Percentiles rank a stretch among this genome's conserved stretches.
Evolutionary conservation across 306 rosid species (phyloP).

Genomic region (Citrullus mucosospermus): DNA sequence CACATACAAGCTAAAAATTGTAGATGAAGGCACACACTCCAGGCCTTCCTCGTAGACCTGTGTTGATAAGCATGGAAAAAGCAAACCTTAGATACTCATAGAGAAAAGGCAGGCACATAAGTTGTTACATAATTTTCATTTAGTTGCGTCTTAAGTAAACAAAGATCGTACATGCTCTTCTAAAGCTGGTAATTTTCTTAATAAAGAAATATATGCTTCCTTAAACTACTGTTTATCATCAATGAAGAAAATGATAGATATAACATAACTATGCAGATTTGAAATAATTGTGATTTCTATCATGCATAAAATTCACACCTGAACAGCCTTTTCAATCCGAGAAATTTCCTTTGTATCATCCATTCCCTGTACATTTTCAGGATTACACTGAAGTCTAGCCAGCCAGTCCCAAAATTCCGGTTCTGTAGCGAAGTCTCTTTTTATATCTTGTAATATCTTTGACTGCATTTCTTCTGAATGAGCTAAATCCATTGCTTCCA

Average conservation of each 20-base stretch:
- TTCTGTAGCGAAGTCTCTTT: conserved; percentile 47
- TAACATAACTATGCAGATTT: not conserved
- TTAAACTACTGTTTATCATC: not conserved
- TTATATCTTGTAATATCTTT: conserved; percentile 53
- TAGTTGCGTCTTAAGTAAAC: not conserved
- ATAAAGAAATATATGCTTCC: not conserved
- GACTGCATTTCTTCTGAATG: conserved; percentile 45
- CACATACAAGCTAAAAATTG: conserved; percentile 38
- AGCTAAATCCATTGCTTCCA: conserved; percentile 62
- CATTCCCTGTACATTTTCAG: conserved; percentile 20
- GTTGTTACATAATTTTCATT: not conserved
- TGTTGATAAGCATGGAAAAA: conserved; percentile 3
- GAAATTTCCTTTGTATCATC: conserved; percentile 30
- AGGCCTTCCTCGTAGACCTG: conserved; percentile 88
- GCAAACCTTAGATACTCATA: conserved; percentile 7
- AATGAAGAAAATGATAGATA: not conserved
- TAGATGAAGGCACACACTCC: conserved; percentile 37
- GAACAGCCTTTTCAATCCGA: conserved; percentile 41
- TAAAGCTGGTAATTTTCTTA: not conserved
- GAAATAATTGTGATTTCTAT: not conserved
- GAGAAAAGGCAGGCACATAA: not conserved
- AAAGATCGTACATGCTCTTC: not conserved
- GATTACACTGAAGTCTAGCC: conserved; percentile 46
- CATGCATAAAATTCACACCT: conserved; percentile 35
- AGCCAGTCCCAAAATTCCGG: conserved; percentile 93